phyloP scores from a whole-genome alignment of 305 asterid genomes.

The Salvia sclarea region DNA sequence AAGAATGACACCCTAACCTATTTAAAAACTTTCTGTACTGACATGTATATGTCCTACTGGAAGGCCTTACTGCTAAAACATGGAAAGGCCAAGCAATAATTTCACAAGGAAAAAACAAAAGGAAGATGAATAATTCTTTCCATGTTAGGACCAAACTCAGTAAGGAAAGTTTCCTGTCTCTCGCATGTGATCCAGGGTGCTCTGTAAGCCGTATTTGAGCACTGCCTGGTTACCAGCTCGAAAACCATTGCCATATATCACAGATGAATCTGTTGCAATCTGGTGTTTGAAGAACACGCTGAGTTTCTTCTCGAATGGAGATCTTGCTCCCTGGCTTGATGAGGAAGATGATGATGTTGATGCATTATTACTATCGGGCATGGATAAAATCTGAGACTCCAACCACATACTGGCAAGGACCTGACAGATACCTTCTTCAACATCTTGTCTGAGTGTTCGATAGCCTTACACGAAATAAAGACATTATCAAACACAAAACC shows the following conservation, averaged over 20 bases:
- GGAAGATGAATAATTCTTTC: constrained; percentile 1
- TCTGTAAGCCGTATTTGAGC: constrained; percentile 62
- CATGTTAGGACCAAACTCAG: constrained; percentile 32
- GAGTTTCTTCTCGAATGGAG: constrained; percentile 82
- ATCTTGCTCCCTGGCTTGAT: constrained; percentile 43
- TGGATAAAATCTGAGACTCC: constrained; percentile 55
- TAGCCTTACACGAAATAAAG: constrained; percentile 46
- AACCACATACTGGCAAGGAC: constrained; percentile 84
- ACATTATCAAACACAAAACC: background rate
- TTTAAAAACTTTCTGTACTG: constrained; percentile 37
- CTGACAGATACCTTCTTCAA: constrained; percentile 87
- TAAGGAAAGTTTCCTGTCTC: constrained; percentile 87
- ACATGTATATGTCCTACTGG: constrained; percentile 27
- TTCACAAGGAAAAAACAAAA: background rate
- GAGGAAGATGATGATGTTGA: constrained; percentile 52
- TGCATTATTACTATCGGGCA: constrained; percentile 42
- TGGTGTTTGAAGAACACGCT: constrained; percentile 78
- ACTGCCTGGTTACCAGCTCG: constrained; percentile 82
- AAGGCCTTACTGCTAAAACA: constrained; percentile 34
- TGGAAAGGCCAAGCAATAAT: constrained; percentile 24
- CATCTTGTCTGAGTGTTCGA: constrained; percentile 75
- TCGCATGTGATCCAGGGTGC: constrained; percentile 72
- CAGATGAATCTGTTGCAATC: constrained; percentile 81
- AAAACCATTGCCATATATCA: constrained; percentile 80
- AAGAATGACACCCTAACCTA: constrained; percentile 39